phyloP scores from a whole-genome alignment of 352 stramenopile genomes.

The Pythium angustatum region DNA sequence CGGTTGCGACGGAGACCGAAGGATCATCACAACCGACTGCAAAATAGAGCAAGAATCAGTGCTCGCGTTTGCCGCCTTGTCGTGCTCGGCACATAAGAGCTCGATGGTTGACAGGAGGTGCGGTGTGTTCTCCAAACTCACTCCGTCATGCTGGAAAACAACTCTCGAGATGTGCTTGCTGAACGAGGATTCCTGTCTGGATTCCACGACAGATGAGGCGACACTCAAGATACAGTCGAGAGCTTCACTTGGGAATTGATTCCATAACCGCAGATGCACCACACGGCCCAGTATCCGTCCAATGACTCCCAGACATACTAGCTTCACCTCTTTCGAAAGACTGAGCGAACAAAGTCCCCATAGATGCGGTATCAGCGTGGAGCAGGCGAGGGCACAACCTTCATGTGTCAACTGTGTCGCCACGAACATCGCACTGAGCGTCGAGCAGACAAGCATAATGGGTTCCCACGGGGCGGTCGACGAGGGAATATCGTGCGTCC shows the following conservation, averaged over 20 bases:
- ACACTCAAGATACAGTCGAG: background rate
- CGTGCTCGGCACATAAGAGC: slow-evolving; percentile 3
- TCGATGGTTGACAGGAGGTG: background rate
- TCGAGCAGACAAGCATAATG: background rate
- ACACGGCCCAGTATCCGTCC: background rate
- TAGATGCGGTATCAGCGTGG: background rate
- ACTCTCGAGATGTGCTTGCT: background rate
- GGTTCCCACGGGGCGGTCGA: background rate
- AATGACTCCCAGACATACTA: background rate
- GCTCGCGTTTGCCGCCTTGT: background rate
- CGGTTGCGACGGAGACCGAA: background rate
- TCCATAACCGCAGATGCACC: slow-evolving; percentile 5
- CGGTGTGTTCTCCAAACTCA: background rate
- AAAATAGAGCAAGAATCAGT: background rate
- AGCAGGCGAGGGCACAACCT: background rate
- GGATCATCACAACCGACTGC: background rate
- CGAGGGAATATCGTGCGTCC: background rate
- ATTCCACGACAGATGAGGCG: background rate
- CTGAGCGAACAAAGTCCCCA: background rate
- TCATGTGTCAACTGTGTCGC: background rate
- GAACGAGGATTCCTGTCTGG: background rate
- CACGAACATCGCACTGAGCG: background rate
- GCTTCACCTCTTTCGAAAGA: background rate
- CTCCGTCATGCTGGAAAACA: background rate
- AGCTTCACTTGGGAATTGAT: background rate